Conservation (phyloP, 2,329 filamentous ascomycete genomes). For the Fusarium aywerte region DNA sequence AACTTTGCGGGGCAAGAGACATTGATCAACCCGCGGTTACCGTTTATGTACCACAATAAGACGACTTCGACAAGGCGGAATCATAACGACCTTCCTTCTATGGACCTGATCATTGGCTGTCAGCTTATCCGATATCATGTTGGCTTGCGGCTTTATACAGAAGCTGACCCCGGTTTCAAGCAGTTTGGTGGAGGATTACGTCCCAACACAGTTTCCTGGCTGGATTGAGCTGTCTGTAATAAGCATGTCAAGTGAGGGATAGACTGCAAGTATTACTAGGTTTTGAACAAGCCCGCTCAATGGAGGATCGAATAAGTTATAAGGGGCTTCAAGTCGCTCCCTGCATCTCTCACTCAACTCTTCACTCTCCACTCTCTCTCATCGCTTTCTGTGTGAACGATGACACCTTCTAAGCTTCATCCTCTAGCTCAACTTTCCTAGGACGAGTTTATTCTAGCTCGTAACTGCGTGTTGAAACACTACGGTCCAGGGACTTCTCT, state of each 20-base stretch:
- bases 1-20: not conserved
- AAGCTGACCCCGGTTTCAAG: not conserved
- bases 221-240: not conserved
- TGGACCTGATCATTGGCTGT: not conserved
- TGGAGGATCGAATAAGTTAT: not conserved
- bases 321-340: not conserved
- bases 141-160: not conserved
- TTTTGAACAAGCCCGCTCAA: not conserved
- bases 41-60: not conserved
- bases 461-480: slow-evolving; percentile 56
- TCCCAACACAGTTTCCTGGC: not conserved
- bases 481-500: slow-evolving; percentile 41
- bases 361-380: not conserved
- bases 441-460: slow-evolving; percentile 61
- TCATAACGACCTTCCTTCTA: not conserved
- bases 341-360: not conserved
- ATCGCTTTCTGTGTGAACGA: not conserved
- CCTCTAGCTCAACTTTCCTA: slow-evolving; percentile 62
- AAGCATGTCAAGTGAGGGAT: not conserved
- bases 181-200: not conserved
- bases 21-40: not conserved
- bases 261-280: not conserved
- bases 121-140: not conserved
- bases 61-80: not conserved
- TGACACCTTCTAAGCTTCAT: slow-evolving; percentile 41